Evolutionary conservation across 148 eudicot species (phyloP).

Genomic region (Cornus kousa): DNA sequence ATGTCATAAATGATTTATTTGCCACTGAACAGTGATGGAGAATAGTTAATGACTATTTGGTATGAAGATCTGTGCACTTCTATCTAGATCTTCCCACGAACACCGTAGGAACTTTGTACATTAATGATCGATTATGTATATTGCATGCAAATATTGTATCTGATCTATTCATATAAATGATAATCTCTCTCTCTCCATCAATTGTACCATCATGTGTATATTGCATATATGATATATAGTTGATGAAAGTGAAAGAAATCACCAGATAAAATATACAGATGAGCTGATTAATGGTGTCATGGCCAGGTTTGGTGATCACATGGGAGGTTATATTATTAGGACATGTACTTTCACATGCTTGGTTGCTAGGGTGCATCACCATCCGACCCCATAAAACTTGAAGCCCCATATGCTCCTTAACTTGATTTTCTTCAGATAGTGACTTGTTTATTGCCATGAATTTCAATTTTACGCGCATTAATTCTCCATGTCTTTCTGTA

Average conservation of each 20-base stretch:
- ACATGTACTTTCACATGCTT: constrained; percentile 10
- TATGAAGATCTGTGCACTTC: too few relatives aligned
- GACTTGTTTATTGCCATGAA: not conserved
- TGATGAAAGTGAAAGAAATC: not conserved
- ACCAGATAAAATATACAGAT: not conserved
- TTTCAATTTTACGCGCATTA: not conserved
- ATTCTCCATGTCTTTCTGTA: not conserved
- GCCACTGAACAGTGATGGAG: too few relatives aligned
- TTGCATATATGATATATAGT: not conserved
- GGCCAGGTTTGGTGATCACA: constrained; percentile 28
- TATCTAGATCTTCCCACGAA: too few relatives aligned
- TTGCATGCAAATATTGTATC: not conserved
- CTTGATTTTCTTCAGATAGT: not conserved
- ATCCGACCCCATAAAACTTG: constrained; percentile 12
- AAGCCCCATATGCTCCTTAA: constrained; percentile 11
- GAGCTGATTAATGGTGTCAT: not conserved
- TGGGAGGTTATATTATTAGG: constrained; percentile 6
- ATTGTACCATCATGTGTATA: not conserved
- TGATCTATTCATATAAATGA: not conserved
- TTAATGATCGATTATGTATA: too few relatives aligned
- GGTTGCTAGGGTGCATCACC: constrained; percentile 43
- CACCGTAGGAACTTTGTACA: too few relatives aligned
- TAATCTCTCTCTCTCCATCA: too few relatives aligned
- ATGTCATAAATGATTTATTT: too few relatives aligned
- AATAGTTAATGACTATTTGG: too few relatives aligned